Percentiles rank a stretch among this genome's conserved stretches.
Conservation (phyloP, 371 early-diverging fungal species). For the Circinella minor region DNA sequence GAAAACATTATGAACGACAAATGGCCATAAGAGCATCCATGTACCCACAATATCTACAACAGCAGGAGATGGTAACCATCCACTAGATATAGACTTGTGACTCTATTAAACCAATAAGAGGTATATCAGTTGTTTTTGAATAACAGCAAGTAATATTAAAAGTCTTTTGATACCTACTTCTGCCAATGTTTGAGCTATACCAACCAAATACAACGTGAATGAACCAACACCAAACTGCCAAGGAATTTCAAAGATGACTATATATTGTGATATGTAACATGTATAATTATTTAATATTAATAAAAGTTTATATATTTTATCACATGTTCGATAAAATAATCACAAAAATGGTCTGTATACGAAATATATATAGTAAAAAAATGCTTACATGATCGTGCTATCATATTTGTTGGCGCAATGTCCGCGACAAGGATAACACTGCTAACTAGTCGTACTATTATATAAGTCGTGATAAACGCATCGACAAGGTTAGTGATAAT, state of each 20-base stretch:
- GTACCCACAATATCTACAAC: slow-evolving; percentile 43
- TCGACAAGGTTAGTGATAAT: no score
- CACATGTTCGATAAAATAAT: background rate
- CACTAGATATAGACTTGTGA: slow-evolving; percentile 43
- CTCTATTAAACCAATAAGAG: slow-evolving; percentile 27
- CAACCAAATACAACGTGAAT: slow-evolving; percentile 32
- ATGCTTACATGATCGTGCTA: slow-evolving; percentile 34
- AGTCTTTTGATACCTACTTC: slow-evolving; percentile 14
- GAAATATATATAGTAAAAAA: background rate
- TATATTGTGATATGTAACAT: background rate
- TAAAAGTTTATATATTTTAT: background rate
- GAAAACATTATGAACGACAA: slow-evolving; percentile 41
- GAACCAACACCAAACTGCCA: slow-evolving; percentile 39
- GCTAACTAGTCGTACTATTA: slow-evolving; percentile 29
- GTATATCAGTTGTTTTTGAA: no score
- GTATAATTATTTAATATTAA: no score
- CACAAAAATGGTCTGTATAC: background rate
- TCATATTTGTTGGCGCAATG: slow-evolving; percentile 25
- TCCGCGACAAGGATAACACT: slow-evolving; percentile 29
- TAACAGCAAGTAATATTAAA: no score
- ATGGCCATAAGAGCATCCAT: slow-evolving; percentile 38
- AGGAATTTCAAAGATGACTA: slow-evolving; percentile 31
- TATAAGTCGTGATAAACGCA: background rate
- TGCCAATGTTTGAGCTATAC: slow-evolving; percentile 36
- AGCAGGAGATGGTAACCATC: slow-evolving; percentile 50